These are phyloP conservation scores for Monosporascus sp. DNA, from an alignment of 2,329 filamentous ascomycete species.

Conservation along the genomic window DNA sequence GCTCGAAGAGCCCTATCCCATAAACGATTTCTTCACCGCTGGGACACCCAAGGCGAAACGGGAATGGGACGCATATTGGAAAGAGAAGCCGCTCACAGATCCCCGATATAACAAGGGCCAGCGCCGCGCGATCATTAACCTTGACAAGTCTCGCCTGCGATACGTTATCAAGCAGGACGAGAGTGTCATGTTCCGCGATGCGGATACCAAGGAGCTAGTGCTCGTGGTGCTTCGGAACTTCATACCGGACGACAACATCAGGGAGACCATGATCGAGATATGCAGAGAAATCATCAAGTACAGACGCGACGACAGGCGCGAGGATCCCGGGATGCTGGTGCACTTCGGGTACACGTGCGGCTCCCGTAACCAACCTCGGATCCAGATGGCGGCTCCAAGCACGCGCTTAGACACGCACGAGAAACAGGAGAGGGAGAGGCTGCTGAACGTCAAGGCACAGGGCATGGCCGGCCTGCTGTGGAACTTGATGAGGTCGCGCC, in stretches of 20 bases:
- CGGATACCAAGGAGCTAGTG: conserved; percentile 12
- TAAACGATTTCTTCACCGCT: conserved; percentile 5
- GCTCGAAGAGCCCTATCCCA: conserved; percentile 5
- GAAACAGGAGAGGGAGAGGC: conserved; percentile 1
- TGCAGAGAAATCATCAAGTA: conserved; percentile 10
- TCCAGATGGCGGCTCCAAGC: conserved; percentile 5
- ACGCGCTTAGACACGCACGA: conserved; percentile 1
- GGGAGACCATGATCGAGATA: conserved; percentile 5
- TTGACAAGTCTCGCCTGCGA: conserved; percentile 6
- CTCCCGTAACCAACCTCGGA: conserved; percentile 2
- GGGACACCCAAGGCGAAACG: conserved; percentile 5
- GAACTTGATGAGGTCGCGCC: conserved; percentile 13
- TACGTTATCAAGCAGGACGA: conserved; percentile 14
- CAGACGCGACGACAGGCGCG: conserved; percentile 6
- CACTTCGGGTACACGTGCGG: conserved; percentile 16
- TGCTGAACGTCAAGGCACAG: conserved; percentile 8
- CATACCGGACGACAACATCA: conserved; percentile 9
- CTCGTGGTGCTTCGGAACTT: conserved; percentile 16
- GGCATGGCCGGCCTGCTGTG: conserved; percentile 16
- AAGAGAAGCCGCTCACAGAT: conserved; percentile 4
- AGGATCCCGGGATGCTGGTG: conserved; percentile 8
- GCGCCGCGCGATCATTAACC: conserved; percentile 3
- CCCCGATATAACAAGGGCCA: conserved; percentile 5
- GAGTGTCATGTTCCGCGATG: conserved; percentile 17
- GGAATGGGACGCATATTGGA: conserved; percentile 9